These are phyloP conservation scores for Hymenoscyphus occultus DNA, from an alignment of 2,329 filamentous ascomycete species.

Conservation along the genomic window DNA sequence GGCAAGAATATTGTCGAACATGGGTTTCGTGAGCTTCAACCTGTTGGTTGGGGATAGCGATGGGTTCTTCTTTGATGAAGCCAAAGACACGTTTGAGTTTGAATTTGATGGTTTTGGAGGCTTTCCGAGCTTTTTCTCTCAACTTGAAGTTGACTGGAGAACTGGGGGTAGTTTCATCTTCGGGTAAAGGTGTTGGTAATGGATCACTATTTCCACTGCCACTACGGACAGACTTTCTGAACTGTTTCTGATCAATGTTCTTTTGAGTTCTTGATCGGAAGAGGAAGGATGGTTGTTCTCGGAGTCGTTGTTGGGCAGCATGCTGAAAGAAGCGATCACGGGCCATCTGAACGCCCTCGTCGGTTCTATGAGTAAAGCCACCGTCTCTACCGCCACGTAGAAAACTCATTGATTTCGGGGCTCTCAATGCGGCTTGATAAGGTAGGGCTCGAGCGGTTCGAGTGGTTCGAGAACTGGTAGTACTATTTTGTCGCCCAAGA, in stretches of 20 bases:
- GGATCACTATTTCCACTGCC: conserved; percentile 42
- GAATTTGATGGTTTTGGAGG: conserved; percentile 59
- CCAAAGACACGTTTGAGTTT: conserved; percentile 59
- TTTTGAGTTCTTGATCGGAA: conserved; percentile 40
- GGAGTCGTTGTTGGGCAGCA: conserved; percentile 37
- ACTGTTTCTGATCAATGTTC: conserved; percentile 31
- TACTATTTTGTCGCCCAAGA: conserved; percentile 13
- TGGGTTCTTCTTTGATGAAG: conserved; percentile 38
- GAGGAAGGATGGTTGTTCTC: conserved; percentile 46
- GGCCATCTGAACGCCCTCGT: conserved; percentile 39
- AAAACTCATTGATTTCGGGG: conserved; percentile 56
- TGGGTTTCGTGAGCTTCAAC: conserved; percentile 43
- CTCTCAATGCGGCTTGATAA: conserved; percentile 37
- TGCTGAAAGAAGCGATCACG: conserved; percentile 40
- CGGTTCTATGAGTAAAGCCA: conserved; percentile 33
- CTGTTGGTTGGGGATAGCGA: conserved; percentile 49
- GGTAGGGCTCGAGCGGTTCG: conserved; percentile 28
- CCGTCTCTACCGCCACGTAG: conserved; percentile 38
- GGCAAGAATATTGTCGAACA: conserved; percentile 27
- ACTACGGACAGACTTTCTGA: conserved; percentile 50
- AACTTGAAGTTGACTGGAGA: conserved; percentile 38
- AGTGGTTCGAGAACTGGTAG: conserved; percentile 21
- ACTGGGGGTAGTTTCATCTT: conserved; percentile 26
- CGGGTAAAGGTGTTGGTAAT: conserved; percentile 33
- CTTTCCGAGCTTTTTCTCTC: conserved; percentile 55